Base-by-base conservation (phyloP, 441 rosid species). In the Brassica balearica region DNA sequence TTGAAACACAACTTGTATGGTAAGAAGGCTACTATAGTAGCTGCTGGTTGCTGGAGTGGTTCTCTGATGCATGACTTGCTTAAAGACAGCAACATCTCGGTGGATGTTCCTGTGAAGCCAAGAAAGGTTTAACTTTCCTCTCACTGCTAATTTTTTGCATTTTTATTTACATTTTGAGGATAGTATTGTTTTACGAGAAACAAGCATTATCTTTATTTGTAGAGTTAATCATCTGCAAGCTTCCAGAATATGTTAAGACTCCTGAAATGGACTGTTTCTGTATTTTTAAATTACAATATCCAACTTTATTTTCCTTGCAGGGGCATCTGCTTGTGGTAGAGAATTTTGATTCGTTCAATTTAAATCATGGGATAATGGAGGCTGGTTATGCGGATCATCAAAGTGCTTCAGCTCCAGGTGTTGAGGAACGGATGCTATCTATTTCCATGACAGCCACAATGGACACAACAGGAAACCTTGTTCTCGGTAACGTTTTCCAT, bases 1-100 rank as follows among this genome's bases (percentile, higher is more conserved):
- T 87, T 83, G 65, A 89, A 84, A 76, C 86, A 82, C 65, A 81
- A 83, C 69, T 75, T 95, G 86, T 82, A 84, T 73, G 72, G 91
- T 81, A 87, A 86, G 80, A 92, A 88, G 86, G 97, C 92, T 23
- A 69, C 91, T 77, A 74, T 95, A 38, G 80, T 95, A 79, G 97
- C 99, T 46, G 90, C 99, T 78, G 99, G 97, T 86, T 87, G 91
- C 87, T 95, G 97, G 99, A 92, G 91, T 85, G 93, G 96, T 11
- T 83, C 92, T 84, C 74, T 93, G 83, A 87, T 85, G 87, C 84
- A 77, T 68, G 85, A 88, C 38, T 71, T 92, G 69, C 79, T 91
- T 71, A 86, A 80, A 77, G 91, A 85, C 41, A 84, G 84, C 77
- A 80, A 87, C 71, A 71, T 85, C 27, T 53, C 75, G 4, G 43